Conservation (phyloP, 345 rosid genomes). For the Eucalyptus pumila region DNA sequence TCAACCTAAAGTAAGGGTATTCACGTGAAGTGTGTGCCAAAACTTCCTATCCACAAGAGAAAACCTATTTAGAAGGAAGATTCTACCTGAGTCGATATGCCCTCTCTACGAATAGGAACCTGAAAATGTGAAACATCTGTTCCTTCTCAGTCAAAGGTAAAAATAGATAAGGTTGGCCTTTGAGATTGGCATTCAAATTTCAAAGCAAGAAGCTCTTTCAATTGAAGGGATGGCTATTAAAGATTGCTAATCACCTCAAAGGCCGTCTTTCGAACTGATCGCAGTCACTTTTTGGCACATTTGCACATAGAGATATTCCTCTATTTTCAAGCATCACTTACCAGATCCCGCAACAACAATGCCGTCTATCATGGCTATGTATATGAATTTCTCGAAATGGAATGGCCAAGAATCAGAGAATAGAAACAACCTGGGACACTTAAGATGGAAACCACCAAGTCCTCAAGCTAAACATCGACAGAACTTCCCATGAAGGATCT, state of each 20-base stretch:
- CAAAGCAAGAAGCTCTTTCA: not conserved
- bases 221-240: not conserved
- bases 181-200: not conserved
- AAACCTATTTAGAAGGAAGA: not conserved
- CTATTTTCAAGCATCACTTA: too few species aligned
- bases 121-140: not conserved
- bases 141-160: not conserved
- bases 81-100: not conserved
- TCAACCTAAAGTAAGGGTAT: not conserved
- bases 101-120: not conserved
- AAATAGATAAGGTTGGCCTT: not conserved
- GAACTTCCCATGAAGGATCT: not conserved
- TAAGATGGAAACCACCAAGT: not conserved
- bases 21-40: not conserved
- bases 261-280: not conserved
- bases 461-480: not conserved
- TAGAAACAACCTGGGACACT: not conserved
- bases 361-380: too few species aligned
- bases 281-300: not conserved
- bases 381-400: too few species aligned
- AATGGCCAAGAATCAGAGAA: too few species aligned
- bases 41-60: not conserved
- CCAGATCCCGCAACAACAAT: too few species aligned
- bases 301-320: not conserved
- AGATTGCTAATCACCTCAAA: not conserved